A percentile compares a stretch with the other conserved stretches of the same genome.
phyloP scores from a whole-genome alignment of 169 alveolate genomes.

The Plasmodium fragile region DNA sequence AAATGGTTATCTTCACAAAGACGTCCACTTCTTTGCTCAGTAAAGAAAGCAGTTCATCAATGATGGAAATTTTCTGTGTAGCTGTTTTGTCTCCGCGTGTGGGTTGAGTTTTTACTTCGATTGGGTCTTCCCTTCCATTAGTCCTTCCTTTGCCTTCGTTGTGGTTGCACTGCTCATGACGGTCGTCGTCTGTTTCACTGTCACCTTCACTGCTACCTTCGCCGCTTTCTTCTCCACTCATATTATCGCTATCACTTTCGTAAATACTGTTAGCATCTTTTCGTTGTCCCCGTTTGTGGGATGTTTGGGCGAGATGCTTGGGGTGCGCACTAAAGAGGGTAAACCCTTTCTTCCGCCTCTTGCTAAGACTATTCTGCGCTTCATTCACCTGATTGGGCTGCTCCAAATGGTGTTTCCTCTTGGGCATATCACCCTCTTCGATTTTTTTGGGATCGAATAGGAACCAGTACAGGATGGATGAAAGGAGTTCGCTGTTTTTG shows the following conservation, averaged over 20 bases:
- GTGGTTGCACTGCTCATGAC: not conserved
- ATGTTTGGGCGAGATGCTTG: not conserved
- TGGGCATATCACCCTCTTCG: not conserved
- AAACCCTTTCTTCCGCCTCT: not conserved
- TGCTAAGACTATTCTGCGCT: not conserved
- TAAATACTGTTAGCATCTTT: not conserved
- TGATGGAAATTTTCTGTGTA: conserved; percentile 39
- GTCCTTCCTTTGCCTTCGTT: not conserved
- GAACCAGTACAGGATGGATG: conserved; percentile 54
- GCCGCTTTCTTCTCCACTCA: not conserved
- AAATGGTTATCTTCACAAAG: conserved; percentile 36
- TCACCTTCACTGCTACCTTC: not conserved
- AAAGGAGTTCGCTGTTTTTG: conserved; percentile 29
- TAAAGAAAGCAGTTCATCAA: conserved; percentile 38
- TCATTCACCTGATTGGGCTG: not conserved
- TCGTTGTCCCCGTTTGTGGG: not conserved
- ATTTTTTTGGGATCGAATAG: conserved; percentile 20
- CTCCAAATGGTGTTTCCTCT: not conserved
- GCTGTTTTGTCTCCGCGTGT: not conserved
- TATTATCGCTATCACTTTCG: conserved; percentile 62
- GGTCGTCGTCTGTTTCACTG: not conserved
- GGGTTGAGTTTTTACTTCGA: not conserved
- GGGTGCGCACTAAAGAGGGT: not conserved
- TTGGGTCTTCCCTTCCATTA: not conserved
- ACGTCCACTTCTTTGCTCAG: conserved; percentile 22